Evolutionary conservation across 345 rosid genomes (phyloP).

Genomic region (Brassica juncea): DNA sequence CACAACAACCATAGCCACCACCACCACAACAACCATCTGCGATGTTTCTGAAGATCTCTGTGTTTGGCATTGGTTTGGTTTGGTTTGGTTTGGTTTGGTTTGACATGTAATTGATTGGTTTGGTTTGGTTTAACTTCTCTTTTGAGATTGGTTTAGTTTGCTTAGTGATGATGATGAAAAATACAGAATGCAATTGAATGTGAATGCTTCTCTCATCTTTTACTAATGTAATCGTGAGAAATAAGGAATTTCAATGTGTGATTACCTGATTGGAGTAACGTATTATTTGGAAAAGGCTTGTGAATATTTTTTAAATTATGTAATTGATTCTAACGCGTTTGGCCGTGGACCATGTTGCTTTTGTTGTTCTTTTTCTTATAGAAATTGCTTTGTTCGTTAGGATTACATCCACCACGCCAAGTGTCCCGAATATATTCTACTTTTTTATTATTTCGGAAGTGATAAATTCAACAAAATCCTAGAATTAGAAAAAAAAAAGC

Average conservation of each 20-base stretch:
- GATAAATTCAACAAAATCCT: background rate
- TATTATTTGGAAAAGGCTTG: too few species aligned
- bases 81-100: slow-evolving; percentile 29
- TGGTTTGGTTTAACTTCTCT: slow-evolving; percentile 22
- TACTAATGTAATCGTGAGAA: slow-evolving; percentile 30
- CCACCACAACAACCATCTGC: slow-evolving; percentile 24
- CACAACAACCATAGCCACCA: slow-evolving; percentile 37
- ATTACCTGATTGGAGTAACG: slow-evolving; percentile 16
- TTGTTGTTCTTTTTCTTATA: slow-evolving; percentile 25
- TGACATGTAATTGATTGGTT: slow-evolving; percentile 28
- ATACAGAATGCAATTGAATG: slow-evolving; percentile 21
- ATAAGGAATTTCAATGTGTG: slow-evolving; percentile 27
- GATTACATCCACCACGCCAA: slow-evolving; percentile 34
- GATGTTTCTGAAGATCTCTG: slow-evolving; percentile 25
- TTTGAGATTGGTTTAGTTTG: slow-evolving; percentile 21
- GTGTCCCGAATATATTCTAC: slow-evolving; percentile 1
- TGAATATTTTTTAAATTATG: slow-evolving; percentile 9
- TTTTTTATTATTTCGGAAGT: background rate
- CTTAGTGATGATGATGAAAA: slow-evolving; percentile 31
- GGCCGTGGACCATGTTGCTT: slow-evolving; percentile 30
- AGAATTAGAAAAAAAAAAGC: slow-evolving; percentile 5
- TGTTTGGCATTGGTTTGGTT: slow-evolving; percentile 18
- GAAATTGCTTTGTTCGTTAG: slow-evolving; percentile 17
- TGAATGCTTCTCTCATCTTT: slow-evolving; percentile 18
- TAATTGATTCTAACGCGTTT: slow-evolving; percentile 31